Conservation (phyloP, 2,329 filamentous ascomycete genomes). For the Alternaria burnsii region DNA sequence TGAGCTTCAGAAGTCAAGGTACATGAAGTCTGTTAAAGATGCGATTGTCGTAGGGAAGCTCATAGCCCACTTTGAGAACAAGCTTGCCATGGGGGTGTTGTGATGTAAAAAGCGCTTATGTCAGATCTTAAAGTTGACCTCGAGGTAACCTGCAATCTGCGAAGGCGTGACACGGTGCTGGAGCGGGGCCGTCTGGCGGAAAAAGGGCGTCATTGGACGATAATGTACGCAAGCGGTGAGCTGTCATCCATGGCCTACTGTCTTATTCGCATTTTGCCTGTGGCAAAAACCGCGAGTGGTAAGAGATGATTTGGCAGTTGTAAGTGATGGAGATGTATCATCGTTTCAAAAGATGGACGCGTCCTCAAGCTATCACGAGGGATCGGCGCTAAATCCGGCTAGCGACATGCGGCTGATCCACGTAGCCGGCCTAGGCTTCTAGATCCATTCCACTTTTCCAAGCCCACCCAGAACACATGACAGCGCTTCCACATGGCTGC, state of each 20-base stretch:
- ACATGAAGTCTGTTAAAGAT: background rate
- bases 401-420: constrained; percentile 11
- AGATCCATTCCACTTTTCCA: constrained; percentile 10
- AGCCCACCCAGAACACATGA: background rate
- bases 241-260: background rate
- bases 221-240: background rate
- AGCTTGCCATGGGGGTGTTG: background rate
- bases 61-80: background rate
- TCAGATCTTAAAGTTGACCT: background rate
- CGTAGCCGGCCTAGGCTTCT: constrained; percentile 4
- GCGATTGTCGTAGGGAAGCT: background rate
- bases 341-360: background rate
- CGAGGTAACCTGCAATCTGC: background rate
- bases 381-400: constrained; percentile 6
- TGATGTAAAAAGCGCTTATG: no score
- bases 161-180: background rate
- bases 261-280: no score
- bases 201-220: background rate
- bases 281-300: background rate
- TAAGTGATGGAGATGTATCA: background rate
- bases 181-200: background rate
- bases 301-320: background rate
- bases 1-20: no score
- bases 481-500: constrained; percentile 3
- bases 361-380: background rate